These are phyloP conservation scores for Saccharomycopsis guyanensis DNA, from an alignment of 805 yeast genomes.

Conservation along the genomic window DNA sequence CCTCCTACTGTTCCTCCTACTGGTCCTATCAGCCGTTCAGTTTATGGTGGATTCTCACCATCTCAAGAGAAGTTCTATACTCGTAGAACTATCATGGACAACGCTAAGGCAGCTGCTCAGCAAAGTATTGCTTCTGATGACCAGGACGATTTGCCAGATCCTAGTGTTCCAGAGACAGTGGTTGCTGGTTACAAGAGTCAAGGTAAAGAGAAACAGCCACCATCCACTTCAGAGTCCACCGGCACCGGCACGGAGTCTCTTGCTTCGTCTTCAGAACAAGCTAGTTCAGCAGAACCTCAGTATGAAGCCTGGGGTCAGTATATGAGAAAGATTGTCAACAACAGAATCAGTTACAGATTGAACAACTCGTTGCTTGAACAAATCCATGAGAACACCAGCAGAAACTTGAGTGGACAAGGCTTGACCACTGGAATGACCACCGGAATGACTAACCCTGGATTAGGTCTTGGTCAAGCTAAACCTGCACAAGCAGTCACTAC, in stretches of 20 bases:
- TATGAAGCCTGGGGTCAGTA: conserved; percentile 20
- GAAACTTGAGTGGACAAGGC: background rate
- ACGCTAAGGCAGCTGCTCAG: background rate
- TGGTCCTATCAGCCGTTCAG: background rate
- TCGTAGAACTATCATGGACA: conserved; percentile 16
- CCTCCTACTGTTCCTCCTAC: background rate
- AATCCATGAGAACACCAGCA: background rate
- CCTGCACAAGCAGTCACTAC: background rate
- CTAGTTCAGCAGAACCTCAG: background rate
- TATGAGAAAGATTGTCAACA: conserved; percentile 18
- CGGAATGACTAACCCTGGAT: background rate
- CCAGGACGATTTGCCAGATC: too few relatives aligned
- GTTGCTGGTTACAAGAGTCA: background rate
- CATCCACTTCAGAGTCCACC: background rate
- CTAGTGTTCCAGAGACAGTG: too few relatives aligned
- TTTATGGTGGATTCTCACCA: background rate
- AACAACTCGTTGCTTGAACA: conserved; percentile 4
- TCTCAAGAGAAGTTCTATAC: conserved; percentile 16
- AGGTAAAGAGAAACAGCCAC: background rate
- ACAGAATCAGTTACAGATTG: conserved; percentile 18
- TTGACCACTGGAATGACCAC: background rate
- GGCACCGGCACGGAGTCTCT: conserved; percentile 1
- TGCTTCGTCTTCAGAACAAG: background rate
- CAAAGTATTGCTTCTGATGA: background rate
- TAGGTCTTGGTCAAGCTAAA: background rate